Evolutionary conservation across 2,329 filamentous ascomycete genomes (phyloP).

Genomic region (Paecilomyces dactylethromorphus): DNA sequence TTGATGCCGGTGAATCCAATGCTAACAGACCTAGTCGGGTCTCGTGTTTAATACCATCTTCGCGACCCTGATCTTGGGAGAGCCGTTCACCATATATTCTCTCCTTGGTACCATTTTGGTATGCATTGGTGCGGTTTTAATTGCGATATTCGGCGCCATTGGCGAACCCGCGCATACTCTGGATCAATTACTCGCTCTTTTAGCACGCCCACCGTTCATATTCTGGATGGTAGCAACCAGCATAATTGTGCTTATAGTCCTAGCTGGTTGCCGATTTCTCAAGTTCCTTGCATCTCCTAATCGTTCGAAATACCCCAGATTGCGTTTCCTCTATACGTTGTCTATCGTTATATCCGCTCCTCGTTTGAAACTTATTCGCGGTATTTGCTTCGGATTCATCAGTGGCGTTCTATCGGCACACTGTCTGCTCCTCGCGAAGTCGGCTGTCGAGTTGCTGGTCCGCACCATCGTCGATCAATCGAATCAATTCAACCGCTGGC

Average conservation of each 20-base stretch:
- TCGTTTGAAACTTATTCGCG: slow-evolving; percentile 67
- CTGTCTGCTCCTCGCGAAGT: slow-evolving; percentile 88
- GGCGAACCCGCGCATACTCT: slow-evolving; percentile 87
- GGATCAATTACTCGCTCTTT: slow-evolving; percentile 68
- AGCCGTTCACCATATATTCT: slow-evolving; percentile 94
- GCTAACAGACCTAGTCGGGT: slow-evolving; percentile 53
- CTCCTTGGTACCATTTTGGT: slow-evolving; percentile 83
- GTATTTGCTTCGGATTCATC: slow-evolving; percentile 81
- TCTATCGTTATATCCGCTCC: slow-evolving; percentile 41
- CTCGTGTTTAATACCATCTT: slow-evolving; percentile 98
- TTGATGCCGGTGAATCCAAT: not conserved
- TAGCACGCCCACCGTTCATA: slow-evolving; percentile 70
- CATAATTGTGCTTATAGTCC: slow-evolving; percentile 63
- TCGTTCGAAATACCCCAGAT: slow-evolving; percentile 23
- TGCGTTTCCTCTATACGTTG: slow-evolving; percentile 41
- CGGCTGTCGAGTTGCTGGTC: slow-evolving; percentile 88
- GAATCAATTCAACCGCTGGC: slow-evolving; percentile 93
- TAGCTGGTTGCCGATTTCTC: slow-evolving; percentile 49
- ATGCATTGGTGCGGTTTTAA: slow-evolving; percentile 78
- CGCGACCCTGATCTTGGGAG: slow-evolving; percentile 83
- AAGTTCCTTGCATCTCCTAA: slow-evolving; percentile 29
- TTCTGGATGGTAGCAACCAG: slow-evolving; percentile 82
- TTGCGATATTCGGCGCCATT: slow-evolving; percentile 89
- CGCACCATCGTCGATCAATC: slow-evolving; percentile 74
- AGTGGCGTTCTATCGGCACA: slow-evolving; percentile 93